Evolutionary conservation across 257 asterid genomes (phyloP), one percentile per base, ranked within the genome.

Genomic region (Solanum appendiculatum): DNA sequence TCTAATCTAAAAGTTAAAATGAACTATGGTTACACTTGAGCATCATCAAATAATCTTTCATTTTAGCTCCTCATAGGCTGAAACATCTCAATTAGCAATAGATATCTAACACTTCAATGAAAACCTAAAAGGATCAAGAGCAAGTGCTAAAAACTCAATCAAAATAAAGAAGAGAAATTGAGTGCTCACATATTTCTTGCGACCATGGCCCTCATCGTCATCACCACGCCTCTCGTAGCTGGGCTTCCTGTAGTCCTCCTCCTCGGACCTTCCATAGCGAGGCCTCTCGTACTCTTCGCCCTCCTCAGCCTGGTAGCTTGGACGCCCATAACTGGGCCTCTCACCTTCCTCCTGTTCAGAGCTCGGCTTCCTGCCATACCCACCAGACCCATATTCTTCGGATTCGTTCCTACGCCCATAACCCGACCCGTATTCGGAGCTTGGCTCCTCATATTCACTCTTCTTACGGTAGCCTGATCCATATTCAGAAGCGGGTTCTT

Each of bases 141-240:
- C 42, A 18, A 46, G 72, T 21, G 40, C 36, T 16, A 31, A 70
- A 56, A 42, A 33, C 9, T 84, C 51, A 33, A 66, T 51, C 5
- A 56, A 70, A 51, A 31, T 10, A 48, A 36, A 63, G 2, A 73
- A 51, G 48, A 2, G 58, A 18, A 15, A 74, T 40, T 15, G 75
- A 86, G 84, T 20, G 44, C 98, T 91, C 36, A 96, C 99, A 72
- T 94, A 92, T 94, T 93, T 94, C 92, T 93, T 93, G 89, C 94
- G 97, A 75, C 96, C 94, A 90, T 93, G 86, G 90, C 93, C 89
- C 31, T 77, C 89, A 42, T 88, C 90, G 1, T 91, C 91, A 9
- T 89, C 94, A n/a, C 86, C 92, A 83, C 87, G 92, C 92, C 93
- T 93, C 86, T 87, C 93, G 40, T 93, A 92, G 84, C 90, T 90